Base-by-base conservation (phyloP, 208 protist species). In the Crithidia brevicula region DNA sequence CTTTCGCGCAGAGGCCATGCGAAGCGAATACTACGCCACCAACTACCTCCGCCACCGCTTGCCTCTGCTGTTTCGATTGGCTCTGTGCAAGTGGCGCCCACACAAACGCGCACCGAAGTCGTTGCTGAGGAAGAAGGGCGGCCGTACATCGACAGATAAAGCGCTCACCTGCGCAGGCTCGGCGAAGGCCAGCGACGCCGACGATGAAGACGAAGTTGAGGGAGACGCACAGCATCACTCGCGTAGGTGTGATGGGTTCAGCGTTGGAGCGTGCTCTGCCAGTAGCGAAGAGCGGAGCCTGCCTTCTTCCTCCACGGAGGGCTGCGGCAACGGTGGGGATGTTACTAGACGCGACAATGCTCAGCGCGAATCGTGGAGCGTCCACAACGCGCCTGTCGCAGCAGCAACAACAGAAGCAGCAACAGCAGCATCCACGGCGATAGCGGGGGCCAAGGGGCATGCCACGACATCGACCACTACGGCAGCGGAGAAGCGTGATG, bases 11-110 rank as follows among this genome's bases (percentile, higher is more conserved):
- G 70, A 84, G 66, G 68, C 73, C 22, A 18, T 69, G 42, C 52
- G 69, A 0, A 51, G 69, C 23, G 50, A 69, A 18, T 68, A 67
- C 38, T 67, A 72, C 58, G 50, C 71, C 13, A 64, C 64, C 20
- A 53, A 16, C 16, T 80, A 80, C 51, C 60, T 72, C 18, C 72
- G 70, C n/a, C 59, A 63, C n/a, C 79, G 74, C 7, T 15, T 80
- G 10, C 70, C 73, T 5, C 50, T 80, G 5, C 52, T 84, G 7
- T 53, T 84, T 22, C 56, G 66, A 1, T 49, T 84, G 10, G 72
- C 68, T 18, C 46, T 84, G 51, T 63, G 47, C 53, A 47, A 45
- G 60, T 69, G 74, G 66, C 49, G 34, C 16, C 57, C 49, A 20
- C 59, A 53, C 46, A 42, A 27, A 7, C 59, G 28, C 18, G 15